These are phyloP conservation scores for Colletotrichum tropicicola DNA, from an alignment of 2,329 filamentous ascomycete genomes.

Conservation along the genomic window DNA sequence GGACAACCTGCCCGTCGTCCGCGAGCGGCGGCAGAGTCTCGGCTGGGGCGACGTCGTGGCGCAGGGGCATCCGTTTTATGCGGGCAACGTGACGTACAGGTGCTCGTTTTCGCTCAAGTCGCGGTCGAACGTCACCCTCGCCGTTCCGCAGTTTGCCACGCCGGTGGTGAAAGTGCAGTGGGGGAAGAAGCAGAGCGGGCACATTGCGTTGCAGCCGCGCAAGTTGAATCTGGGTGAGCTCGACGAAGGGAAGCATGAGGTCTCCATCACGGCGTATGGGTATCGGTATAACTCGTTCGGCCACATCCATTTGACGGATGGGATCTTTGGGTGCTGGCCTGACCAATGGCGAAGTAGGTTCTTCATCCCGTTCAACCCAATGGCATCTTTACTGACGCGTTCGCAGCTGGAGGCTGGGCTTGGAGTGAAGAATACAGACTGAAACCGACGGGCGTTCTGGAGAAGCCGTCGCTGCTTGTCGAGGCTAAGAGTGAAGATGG, in stretches of 20 bases:
- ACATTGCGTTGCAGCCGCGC: slow-evolving; percentile 18
- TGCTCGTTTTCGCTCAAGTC: slow-evolving; percentile 10
- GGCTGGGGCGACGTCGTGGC: slow-evolving; percentile 37
- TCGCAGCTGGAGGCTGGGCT: not conserved
- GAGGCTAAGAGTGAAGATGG: not conserved
- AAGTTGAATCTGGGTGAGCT: not conserved
- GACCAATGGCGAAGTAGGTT: slow-evolving; percentile 14
- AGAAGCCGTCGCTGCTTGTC: slow-evolving; percentile 8
- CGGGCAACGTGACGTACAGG: slow-evolving; percentile 35
- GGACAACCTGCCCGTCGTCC: slow-evolving; percentile 8
- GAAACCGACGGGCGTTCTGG: slow-evolving; percentile 6
- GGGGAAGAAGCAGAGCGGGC: not conserved
- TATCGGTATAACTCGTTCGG: slow-evolving; percentile 22
- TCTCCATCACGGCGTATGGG: slow-evolving; percentile 16
- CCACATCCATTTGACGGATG: slow-evolving; percentile 7
- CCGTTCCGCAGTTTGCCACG: slow-evolving; percentile 13
- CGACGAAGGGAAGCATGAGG: not conserved
- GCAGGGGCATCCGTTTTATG: slow-evolving; percentile 37
- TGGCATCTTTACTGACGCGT: not conserved
- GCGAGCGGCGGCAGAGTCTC: slow-evolving; percentile 8
- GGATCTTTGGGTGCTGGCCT: not conserved
- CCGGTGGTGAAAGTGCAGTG: slow-evolving; percentile 20
- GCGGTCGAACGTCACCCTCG: slow-evolving; percentile 1
- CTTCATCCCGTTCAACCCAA: accelerated
- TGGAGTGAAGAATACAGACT: slow-evolving; percentile 17